Base-by-base conservation (phyloP, 1,139 yeast genomes). In the Geotrichum aggregatum region DNA sequence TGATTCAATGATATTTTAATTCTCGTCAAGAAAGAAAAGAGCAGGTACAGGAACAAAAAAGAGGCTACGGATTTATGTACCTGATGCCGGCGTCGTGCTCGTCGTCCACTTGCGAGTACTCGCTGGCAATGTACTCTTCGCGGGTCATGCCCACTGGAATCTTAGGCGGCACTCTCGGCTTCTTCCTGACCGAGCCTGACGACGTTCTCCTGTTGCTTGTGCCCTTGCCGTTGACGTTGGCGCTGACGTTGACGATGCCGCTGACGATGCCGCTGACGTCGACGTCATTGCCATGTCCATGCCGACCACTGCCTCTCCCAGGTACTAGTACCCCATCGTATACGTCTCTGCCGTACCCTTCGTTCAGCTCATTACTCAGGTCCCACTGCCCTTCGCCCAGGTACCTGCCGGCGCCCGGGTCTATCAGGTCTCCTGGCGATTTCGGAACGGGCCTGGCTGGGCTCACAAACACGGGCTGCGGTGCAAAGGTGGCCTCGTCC, bases 321-420 rank as follows among this genome's bases (percentile, higher is more conserved):
- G 16, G 14, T n/a, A n/a, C n/a, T 13, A 34, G 11, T 14, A 34
- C 36, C 7, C 36, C 36, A n/a, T 34, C 18, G 16, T 3, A n/a
- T 26, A 39, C 13, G 16, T 39, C 42, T 7, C 8, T 14, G 30
- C 28, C 6, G 33, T 41, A 41, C 16, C 42, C 44, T 6, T 11
- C 36, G 30, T 47, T 47, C 6, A 41, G 36, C 16, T 47, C 46
- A 16, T 40, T 22, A n/a, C 33, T 40, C 11, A 47, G 44, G 19
- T 36, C 33, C 50, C 50, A 47, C 39, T 47, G 50, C 14, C 45
- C 45, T n/a, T 41, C 40, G 11, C 48, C 41, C 5, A 16, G 34
- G 18, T 35, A 30, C n/a, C 10, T 13, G 36, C 45, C 45, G 26
- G 18, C 4, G 10, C 42, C 42, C 28, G 45, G 45, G 36, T 42